phyloP scores from a whole-genome alignment of 2,329 filamentous ascomycete species.

The Dactylonectria macrodidyma region DNA sequence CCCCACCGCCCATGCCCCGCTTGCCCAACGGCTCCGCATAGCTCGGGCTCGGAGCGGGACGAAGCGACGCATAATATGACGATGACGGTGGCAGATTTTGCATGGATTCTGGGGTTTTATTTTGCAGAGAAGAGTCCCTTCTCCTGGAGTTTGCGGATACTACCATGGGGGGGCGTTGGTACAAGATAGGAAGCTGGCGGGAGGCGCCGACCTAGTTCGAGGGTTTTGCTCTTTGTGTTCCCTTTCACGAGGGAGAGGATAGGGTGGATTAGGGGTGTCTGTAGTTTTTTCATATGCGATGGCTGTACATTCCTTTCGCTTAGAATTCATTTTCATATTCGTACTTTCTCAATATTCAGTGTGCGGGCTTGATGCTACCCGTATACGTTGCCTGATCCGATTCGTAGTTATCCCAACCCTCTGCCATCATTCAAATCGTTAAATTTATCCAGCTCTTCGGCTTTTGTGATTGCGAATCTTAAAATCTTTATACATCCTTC shows the following conservation, averaged over 20 bases:
- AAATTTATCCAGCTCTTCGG: background rate
- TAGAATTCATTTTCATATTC: constrained; percentile 32
- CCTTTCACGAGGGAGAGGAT: constrained; percentile 11
- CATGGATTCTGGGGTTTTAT: constrained; percentile 17
- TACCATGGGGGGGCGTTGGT: constrained; percentile 46
- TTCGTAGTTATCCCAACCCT: background rate
- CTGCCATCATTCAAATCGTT: constrained; percentile 16
- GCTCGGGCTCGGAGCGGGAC: constrained; percentile 11
- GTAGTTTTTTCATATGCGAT: constrained; percentile 15
- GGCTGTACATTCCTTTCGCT: constrained; percentile 29
- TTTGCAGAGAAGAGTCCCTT: constrained; percentile 30
- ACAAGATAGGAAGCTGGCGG: constrained; percentile 35
- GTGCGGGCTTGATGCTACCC: background rate
- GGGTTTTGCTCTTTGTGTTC: constrained; percentile 33
- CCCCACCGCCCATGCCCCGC: constrained; percentile 58
- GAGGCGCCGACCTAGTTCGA: constrained; percentile 27
- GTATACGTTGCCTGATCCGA: background rate
- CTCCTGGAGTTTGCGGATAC: constrained; percentile 48
- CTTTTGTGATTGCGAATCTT: background rate
- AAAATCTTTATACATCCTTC: no score
- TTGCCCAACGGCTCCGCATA: constrained; percentile 59
- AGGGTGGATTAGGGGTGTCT: constrained; percentile 1
- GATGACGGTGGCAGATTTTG: constrained; percentile 26
- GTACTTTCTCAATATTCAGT: constrained; percentile 9
- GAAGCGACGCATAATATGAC: constrained; percentile 23